phyloP scores from a whole-genome alignment of 805 yeast genomes.

The Maudiozyma bulderi region DNA sequence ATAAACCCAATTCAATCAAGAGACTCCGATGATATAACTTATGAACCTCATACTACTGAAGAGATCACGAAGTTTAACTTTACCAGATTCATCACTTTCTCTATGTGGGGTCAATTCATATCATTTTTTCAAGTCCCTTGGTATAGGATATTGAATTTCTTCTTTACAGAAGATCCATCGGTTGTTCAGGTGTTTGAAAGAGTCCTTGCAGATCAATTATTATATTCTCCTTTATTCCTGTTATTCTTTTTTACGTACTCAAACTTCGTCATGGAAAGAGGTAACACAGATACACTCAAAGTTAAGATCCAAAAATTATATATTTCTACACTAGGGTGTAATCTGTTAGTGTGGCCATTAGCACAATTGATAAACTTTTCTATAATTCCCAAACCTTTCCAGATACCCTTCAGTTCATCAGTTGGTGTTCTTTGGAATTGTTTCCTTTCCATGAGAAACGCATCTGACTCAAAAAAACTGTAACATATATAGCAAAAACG shows the following conservation, averaged over 20 bases:
- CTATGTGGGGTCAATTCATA: conserved; percentile 78
- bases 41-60: neutral
- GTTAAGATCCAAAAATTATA: conserved; percentile 59
- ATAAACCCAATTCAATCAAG: conserved; percentile 5
- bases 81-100: conserved; percentile 64
- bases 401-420: conserved; percentile 83
- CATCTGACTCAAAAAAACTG: conserved; percentile 27
- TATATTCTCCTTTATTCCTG: conserved; percentile 80
- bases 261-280: conserved; percentile 69
- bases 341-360: conserved; percentile 72
- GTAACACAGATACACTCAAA: conserved; percentile 53
- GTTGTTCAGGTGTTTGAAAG: conserved; percentile 76
- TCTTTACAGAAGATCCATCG: conserved; percentile 75
- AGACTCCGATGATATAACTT: neutral
- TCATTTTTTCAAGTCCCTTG: conserved; percentile 81
- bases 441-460: conserved; percentile 73
- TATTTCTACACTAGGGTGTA: conserved; percentile 54
- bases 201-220: conserved; percentile 80
- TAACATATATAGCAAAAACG: neutral
- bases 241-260: conserved; percentile 77
- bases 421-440: conserved; percentile 93
- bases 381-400: conserved; percentile 59
- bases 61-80: conserved; percentile 40
- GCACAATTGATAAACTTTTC: conserved; percentile 71
- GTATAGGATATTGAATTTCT: conserved; percentile 72